These are phyloP conservation scores for Cordyceps javanica DNA, from an alignment of 2,329 filamentous ascomycete species.

Conservation along the genomic window DNA sequence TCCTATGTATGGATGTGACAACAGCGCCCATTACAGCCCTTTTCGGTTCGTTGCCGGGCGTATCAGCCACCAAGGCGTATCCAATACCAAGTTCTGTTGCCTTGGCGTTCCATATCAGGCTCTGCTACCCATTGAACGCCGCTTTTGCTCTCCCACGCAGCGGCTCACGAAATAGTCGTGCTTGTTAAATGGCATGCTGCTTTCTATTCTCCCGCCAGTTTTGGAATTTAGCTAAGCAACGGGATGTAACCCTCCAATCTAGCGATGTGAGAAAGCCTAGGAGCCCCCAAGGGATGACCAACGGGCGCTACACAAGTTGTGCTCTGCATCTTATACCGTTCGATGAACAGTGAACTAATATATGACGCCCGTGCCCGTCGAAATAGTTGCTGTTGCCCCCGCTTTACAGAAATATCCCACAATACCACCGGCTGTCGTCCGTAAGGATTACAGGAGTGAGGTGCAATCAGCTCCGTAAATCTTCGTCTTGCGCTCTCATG, in stretches of 20 bases:
- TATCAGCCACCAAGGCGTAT: background rate
- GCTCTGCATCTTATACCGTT: background rate
- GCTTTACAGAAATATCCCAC: background rate
- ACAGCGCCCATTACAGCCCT: background rate
- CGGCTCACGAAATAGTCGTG: background rate
- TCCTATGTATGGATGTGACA: background rate
- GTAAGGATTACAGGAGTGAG: background rate
- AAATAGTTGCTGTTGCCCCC: background rate
- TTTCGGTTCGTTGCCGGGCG: background rate
- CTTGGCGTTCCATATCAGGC: background rate
- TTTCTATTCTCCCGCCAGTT: background rate
- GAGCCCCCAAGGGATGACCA: background rate
- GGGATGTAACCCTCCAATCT: constrained; percentile 6
- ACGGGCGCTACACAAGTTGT: background rate
- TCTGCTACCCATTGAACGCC: background rate
- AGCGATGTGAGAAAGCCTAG: background rate
- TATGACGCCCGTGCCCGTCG: background rate
- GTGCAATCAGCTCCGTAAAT: background rate
- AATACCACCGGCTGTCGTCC: background rate
- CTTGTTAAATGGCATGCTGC: background rate
- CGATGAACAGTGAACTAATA: background rate
- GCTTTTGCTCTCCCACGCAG: background rate
- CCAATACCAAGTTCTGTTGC: background rate
- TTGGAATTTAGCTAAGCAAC: background rate
- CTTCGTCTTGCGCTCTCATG: background rate